These are phyloP conservation scores for Triticum timopheevii DNA, from an alignment of 176 grass and related monocot genomes.

Conservation along the genomic window DNA sequence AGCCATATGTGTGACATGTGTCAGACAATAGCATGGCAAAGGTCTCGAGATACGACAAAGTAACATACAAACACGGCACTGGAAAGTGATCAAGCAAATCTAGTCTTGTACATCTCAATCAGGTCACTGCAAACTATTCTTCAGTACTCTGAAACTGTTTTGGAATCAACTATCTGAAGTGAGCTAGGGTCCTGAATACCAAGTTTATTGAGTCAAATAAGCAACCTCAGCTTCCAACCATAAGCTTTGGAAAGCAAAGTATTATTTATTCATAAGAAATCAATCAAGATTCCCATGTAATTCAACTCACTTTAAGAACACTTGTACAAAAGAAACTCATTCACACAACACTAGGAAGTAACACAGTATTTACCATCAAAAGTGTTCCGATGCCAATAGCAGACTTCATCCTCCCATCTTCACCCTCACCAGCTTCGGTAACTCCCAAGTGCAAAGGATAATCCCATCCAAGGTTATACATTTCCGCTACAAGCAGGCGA, in stretches of 20 bases:
- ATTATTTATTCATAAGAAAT: conserved; percentile 3
- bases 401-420: conserved; percentile 99
- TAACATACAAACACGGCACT: conserved; percentile 10
- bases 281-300: conserved; percentile 1
- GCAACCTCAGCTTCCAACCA: conserved; percentile 6
- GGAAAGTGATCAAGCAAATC: not conserved
- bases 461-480: conserved; percentile 98
- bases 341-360: conserved; percentile 26
- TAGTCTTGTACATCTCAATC: not conserved
- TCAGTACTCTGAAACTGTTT: conserved; percentile 1
- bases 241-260: not conserved
- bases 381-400: conserved; percentile 99
- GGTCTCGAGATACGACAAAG: not conserved
- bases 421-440: conserved; percentile 98
- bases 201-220: conserved; percentile 13
- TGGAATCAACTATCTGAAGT: not conserved
- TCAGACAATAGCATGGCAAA: conserved; percentile 12
- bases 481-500: conserved; percentile 90
- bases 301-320: conserved; percentile 10
- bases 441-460: conserved; percentile 98
- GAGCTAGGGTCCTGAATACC: not conserved
- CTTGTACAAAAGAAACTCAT: conserved; percentile 5
- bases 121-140: not conserved
- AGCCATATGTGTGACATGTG: conserved; percentile 3
- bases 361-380: conserved; percentile 64